Evolutionary conservation across 345 rosid species (phyloP).

Genomic region (Camelina sativa): DNA sequence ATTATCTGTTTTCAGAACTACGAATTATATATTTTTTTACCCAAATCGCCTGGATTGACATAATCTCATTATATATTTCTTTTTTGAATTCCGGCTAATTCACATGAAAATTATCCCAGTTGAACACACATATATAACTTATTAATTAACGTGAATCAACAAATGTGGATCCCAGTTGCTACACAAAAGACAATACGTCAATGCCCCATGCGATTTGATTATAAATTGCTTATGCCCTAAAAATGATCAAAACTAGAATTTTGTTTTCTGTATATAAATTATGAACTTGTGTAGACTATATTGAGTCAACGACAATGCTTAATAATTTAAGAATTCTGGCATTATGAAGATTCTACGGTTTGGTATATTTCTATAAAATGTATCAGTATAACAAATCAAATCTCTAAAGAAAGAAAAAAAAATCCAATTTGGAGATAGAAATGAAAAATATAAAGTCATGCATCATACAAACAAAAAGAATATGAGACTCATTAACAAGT

Average conservation of each 20-base stretch:
- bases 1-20: background rate
- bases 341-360: background rate
- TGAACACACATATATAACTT: background rate
- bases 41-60: background rate
- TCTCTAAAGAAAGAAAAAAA: background rate
- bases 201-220: constrained; percentile 30
- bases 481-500: background rate
- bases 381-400: background rate
- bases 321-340: background rate
- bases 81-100: background rate
- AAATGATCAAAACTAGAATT: background rate
- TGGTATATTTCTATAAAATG: background rate
- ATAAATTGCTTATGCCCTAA: constrained; percentile 15
- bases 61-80: too few relatives aligned
- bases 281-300: background rate
- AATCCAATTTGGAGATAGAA: background rate
- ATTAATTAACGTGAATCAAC: constrained; percentile 16
- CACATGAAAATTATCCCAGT: background rate
- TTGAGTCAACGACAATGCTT: constrained; percentile 2
- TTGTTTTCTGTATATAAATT: background rate
- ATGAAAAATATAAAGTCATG: background rate
- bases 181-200: constrained; percentile 32
- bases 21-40: background rate
- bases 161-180: constrained; percentile 39
- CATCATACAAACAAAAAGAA: background rate